phyloP scores from a whole-genome alignment of 2,329 filamentous ascomycete species.

The Chalara sp. region DNA sequence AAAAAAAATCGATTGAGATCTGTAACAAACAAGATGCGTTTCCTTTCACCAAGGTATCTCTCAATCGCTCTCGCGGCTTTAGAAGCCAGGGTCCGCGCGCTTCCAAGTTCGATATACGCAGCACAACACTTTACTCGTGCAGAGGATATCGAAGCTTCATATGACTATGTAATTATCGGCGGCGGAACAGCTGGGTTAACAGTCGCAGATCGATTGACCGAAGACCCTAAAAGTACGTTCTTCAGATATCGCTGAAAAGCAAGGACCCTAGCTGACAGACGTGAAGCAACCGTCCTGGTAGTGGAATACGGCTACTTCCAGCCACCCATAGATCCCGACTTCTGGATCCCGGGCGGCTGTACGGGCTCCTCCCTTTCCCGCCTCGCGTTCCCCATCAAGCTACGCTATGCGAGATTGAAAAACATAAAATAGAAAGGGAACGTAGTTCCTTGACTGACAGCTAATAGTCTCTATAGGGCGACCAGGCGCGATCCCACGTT shows the following conservation, averaged over 20 bases:
- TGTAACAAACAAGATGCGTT: no score
- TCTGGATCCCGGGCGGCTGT: conserved; percentile 26
- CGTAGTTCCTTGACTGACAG: no score
- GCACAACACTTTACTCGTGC: not conserved
- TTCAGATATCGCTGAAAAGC: not conserved
- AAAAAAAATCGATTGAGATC: no score
- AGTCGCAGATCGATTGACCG: not conserved
- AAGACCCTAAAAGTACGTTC: not conserved
- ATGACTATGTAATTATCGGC: conserved; percentile 3
- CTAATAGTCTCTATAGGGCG: no score
- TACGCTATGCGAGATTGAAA: no score
- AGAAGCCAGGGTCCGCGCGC: not conserved
- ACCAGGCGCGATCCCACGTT: no score
- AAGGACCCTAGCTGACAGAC: not conserved
- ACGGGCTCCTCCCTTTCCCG: no score
- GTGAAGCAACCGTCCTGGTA: conserved; percentile 30
- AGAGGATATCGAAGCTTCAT: conserved; percentile 4
- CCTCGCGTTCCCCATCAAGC: no score
- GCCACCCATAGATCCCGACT: conserved; percentile 29
- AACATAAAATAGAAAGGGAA: no score
- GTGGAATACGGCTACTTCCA: conserved; percentile 41
- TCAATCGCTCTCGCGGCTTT: no score
- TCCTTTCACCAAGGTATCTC: no score
- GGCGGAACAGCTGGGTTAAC: not conserved
- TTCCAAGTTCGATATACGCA: not conserved